Base-by-base conservation (phyloP, 2,329 filamentous ascomycete genomes). In the Neurospora sp. region DNA sequence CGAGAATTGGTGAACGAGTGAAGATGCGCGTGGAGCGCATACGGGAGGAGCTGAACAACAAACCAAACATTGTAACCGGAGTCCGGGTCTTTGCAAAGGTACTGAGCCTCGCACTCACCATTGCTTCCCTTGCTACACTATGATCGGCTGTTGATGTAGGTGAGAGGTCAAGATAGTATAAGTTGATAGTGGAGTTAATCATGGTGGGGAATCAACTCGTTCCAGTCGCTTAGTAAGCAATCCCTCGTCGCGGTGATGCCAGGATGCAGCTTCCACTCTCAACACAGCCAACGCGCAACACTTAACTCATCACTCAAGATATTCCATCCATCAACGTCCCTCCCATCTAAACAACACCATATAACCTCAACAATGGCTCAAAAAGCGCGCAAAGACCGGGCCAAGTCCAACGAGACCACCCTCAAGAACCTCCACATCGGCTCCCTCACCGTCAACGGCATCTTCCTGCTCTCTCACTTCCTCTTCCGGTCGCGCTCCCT, bases 341-440 rank as follows among this genome's bases (percentile, higher is more conserved):
- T 19, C 19, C 1, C 33, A n/a, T 38, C 1, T 23, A 8, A 38
- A 46, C 33, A 38, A 42, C 28, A 39, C 23, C 8, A 66, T 38
- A 43, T 5, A 52, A 52, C 11, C 46, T 28, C 2, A 7, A 72
- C 73, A 72, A 89, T 89, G 87, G 87, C 87, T 38, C 86, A 89
- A 77, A 89, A 89, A 77, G 87, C 87, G 70, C 87, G 87, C 77
- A 89, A 89, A 76, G 86, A 88, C 76, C 82, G 82, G 73, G 96
- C 96, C 70, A 91, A 91, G 75, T 88, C 91, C 81, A 98, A 98
- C 80, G 84, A 87, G 66, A 84, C 88, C 40, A 85, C 91, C 62
- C 89, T 99, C 66, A 92, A 91, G 78, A 92, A 89, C 77, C 92
- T 96, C 36, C 95, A 97, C 79, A 83, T 92, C 69, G 91, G 91